Evolutionary conservation across 805 yeast genomes (phyloP).

Genomic region (Deakozyma indianensis): DNA sequence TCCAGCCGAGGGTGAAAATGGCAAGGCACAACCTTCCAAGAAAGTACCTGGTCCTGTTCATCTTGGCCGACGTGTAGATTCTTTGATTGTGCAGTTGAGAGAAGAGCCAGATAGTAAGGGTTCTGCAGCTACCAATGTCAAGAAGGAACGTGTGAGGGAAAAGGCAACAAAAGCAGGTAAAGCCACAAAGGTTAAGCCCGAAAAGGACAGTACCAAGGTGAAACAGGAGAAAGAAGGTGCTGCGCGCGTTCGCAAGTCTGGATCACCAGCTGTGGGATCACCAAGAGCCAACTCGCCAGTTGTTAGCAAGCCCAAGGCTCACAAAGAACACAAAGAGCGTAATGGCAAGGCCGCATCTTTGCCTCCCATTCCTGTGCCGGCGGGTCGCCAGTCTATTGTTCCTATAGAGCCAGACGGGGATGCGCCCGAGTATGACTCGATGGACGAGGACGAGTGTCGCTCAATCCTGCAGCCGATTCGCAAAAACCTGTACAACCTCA

Average conservation of each 20-base stretch:
- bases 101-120: slow-evolving; percentile 31
- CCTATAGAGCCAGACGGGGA: slow-evolving; percentile 7
- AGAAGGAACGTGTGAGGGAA: slow-evolving; percentile 3
- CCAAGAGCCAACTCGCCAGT: slow-evolving; percentile 10
- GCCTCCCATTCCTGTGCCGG: slow-evolving; percentile 9
- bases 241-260: background rate
- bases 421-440: slow-evolving; percentile 50
- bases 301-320: background rate
- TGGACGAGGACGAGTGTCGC: slow-evolving; percentile 64
- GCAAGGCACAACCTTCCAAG: slow-evolving; percentile 9
- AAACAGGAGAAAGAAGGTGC: slow-evolving; percentile 4
- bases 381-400: slow-evolving; percentile 5
- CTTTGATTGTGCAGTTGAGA: slow-evolving; percentile 53
- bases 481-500: slow-evolving; percentile 48
- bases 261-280: background rate
- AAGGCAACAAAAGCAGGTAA: slow-evolving; percentile 12
- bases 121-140: slow-evolving; percentile 1
- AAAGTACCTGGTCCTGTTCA: slow-evolving; percentile 77
- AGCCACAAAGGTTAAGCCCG: slow-evolving; percentile 10
- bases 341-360: slow-evolving; percentile 2
- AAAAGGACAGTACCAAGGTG: slow-evolving; percentile 3
- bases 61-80: slow-evolving; percentile 81
- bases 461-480: slow-evolving; percentile 49
- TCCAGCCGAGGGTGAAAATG: slow-evolving; percentile 4
- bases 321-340: slow-evolving; percentile 4